Base-by-base conservation (phyloP, 2,329 filamentous ascomycete species). In the Erysiphe neolycopersici region DNA sequence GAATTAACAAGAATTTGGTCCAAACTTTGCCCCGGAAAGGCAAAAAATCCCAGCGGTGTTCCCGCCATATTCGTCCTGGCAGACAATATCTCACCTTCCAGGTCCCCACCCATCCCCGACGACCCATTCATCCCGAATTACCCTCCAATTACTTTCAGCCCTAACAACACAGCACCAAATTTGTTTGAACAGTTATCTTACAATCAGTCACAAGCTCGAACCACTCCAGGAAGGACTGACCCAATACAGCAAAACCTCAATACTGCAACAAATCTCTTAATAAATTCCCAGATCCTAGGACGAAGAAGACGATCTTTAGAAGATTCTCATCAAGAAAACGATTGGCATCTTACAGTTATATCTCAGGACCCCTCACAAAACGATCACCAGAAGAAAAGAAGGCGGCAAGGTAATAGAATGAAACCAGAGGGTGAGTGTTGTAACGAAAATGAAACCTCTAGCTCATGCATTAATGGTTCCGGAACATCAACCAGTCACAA, bases 31-130 rank as follows among this genome's bases (percentile, higher is more conserved):
- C n/a, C 16, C 4, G 30, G 26, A 33, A 16, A 41, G 16, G 11
- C 4, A 10, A 5, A 41, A 4, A 18, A 14, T 18, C 22, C 47
- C 53, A 56, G 61, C 59, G 61, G 64, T 61, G 57, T 48, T 62
- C 62, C 67, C 64, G 62, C 63, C 62, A 61, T 54, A 60, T 63
- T 73, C 73, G 76, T 73, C 68, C 76, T 81, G 77, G 77, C 76
- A 69, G 69, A 78, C 71, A 69, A 73, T 65, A 64, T 57, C 59
- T 60, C 62, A 59, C 59, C 54, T 52, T 51, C 58, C 60, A 60
- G 62, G 61, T 64, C 70, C 68, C 69, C 68, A 68, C 64, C 67
- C 71, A 65, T 67, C 65, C 63, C 76, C 71, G 76, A 75, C 73
- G 61, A 68, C 66, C 69, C 71, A 67, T 60, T 67, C 62, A 66